Percentiles rank a stretch among this genome's conserved stretches.
Conservation (phyloP, 2,329 filamentous ascomycete species). For the Aplosporella prunicola region DNA sequence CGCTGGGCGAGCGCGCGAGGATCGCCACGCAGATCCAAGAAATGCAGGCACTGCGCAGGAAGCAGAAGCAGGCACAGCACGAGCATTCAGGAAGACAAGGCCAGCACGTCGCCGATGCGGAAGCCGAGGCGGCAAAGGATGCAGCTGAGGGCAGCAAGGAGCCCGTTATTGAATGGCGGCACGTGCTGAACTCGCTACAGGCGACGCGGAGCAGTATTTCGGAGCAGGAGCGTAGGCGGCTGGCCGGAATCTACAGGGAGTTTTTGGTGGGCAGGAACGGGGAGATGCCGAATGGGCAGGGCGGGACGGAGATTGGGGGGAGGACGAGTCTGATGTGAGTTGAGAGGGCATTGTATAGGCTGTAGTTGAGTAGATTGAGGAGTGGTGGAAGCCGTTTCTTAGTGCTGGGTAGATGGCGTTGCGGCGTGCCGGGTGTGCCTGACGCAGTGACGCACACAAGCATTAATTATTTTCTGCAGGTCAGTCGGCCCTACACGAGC, state of each 20-base stretch:
- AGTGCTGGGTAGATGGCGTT: background rate
- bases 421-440: too few species aligned
- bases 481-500: too few species aligned
- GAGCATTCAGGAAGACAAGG: conserved; percentile 7
- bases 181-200: conserved; percentile 67
- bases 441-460: too few species aligned
- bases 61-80: conserved; percentile 46
- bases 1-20: conserved; percentile 65
- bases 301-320: conserved; percentile 83
- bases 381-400: too few species aligned
- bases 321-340: conserved; percentile 91
- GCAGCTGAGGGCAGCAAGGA: conserved; percentile 47
- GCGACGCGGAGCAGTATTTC: conserved; percentile 78
- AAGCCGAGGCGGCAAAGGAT: conserved; percentile 22
- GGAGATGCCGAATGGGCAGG: conserved; percentile 90
- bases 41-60: conserved; percentile 62
- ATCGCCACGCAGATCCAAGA: conserved; percentile 75
- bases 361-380: too few species aligned
- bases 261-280: conserved; percentile 89
- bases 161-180: conserved; percentile 74
- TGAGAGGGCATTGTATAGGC: too few species aligned
- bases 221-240: conserved; percentile 60
- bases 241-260: conserved; percentile 79
- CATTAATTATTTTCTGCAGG: too few species aligned
- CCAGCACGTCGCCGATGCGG: conserved; percentile 13